Base-by-base conservation (phyloP, 139 green algal genomes). In the Tetraselmis chui region DNA sequence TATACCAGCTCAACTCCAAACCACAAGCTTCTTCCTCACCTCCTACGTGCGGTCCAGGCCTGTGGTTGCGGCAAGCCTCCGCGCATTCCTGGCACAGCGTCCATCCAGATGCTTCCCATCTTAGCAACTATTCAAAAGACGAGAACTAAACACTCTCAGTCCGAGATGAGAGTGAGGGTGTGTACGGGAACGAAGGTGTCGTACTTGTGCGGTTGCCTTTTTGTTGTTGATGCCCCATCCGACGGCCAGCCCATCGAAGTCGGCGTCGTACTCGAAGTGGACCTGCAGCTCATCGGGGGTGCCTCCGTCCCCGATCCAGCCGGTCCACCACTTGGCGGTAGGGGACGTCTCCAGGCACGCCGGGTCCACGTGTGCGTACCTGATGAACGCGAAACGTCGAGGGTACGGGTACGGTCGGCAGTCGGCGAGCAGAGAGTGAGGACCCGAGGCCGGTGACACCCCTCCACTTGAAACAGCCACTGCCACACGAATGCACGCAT, bases 151-250 rank as follows among this genome's bases (percentile, higher is more conserved):
- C 31, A 5, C 76, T 2, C 45, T 80, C 5, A 24, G 77, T n/a
- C 2, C 11, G 45, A 67, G 5, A 67, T 67, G 45, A 31, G 2
- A 81, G 31, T 30, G 31, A 29, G 18, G 26, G 78, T 23, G 30
- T 11, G 11, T 29, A 2, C 28, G 22, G 81, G 84, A 90, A 29
- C 59, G 76, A 74, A n/a, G n/a, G n/a, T 67, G 45, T 67, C 45
- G 45, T 18, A 67, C 45, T 18, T 95, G 89, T 0, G 88, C 82
- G 0, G 30, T 90, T 0, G 75, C 29, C 79, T 87, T 89, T 5
- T 86, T 95, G 89, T 97, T 90, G 31, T 87, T 87, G 27, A 96
- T 90, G 59, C 94, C 94, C 94, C 94, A 98, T 1, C 31, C 79
- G 2, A 96, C 93, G 1, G 93, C 93, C 26, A 97, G 59, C 0